These are phyloP conservation scores for Austroboletus festivus DNA, from an alignment of 768 basidiomycete species.

Conservation along the genomic window DNA sequence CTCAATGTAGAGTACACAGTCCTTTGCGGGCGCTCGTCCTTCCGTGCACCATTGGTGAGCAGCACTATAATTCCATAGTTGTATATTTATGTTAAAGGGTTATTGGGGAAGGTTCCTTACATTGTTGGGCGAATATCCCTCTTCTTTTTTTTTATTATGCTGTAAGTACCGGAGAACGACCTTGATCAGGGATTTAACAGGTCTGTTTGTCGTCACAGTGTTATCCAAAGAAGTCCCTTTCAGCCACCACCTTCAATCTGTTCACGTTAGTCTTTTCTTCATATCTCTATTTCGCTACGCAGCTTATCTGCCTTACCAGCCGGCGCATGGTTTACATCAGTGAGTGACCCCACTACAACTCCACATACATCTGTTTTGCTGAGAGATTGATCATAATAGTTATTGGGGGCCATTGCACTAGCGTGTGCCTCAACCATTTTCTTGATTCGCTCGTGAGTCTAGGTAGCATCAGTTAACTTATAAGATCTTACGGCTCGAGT, in stretches of 20 bases:
- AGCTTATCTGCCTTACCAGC: conserved; percentile 10
- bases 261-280: conserved; percentile 13
- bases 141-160: conserved; percentile 6
- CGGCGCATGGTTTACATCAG: not conserved
- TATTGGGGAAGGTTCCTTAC: conserved; percentile 18
- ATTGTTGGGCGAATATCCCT: conserved; percentile 13
- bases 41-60: conserved; percentile 27
- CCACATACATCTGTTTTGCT: not conserved
- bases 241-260: not conserved
- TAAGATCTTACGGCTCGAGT: not conserved
- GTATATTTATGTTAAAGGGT: not conserved
- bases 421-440: conserved; percentile 23
- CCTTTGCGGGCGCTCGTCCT: conserved; percentile 16
- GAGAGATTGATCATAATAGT: conserved; percentile 2
- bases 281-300: not conserved
- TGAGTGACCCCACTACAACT: not conserved
- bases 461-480: not conserved
- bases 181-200: not conserved
- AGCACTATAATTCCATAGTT: not conserved
- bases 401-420: conserved; percentile 1
- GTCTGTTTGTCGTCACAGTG: conserved; percentile 5
- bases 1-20: conserved; percentile 21
- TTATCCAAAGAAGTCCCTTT: not conserved
- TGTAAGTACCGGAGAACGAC: conserved; percentile 6
- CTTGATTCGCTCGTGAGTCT: conserved; percentile 24